These are phyloP conservation scores for Pseudoneurospora amorphoporcata DNA, from an alignment of 495 filamentous ascomycete genomes.

Conservation along the genomic window DNA sequence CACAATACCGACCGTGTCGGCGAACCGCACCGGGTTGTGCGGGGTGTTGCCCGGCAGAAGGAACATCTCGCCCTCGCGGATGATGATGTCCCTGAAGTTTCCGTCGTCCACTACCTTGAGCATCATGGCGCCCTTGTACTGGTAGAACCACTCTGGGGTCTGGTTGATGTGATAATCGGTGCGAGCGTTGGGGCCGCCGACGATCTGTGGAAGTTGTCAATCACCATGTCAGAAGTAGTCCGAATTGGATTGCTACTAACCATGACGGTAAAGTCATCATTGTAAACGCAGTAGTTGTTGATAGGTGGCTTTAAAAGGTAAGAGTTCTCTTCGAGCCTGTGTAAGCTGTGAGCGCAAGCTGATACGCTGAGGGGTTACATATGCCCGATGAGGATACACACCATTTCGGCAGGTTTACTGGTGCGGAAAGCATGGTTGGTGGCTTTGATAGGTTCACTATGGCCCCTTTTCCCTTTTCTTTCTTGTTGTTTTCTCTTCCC, in stretches of 20 bases:
- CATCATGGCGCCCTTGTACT: conserved; percentile 85
- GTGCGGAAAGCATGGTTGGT: conserved; percentile 34
- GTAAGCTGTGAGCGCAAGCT: conserved; percentile 1
- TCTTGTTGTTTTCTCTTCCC: neutral
- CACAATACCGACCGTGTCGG: conserved; percentile 67
- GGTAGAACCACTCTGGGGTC: conserved; percentile 97
- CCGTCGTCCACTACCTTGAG: conserved; percentile 73
- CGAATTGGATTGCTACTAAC: conserved; percentile 22
- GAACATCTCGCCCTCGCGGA: conserved; percentile 91
- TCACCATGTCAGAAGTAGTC: neutral
- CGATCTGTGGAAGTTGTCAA: conserved; percentile 48
- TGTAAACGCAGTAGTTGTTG: conserved; percentile 95
- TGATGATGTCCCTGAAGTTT: conserved; percentile 71
- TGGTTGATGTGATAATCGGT: conserved; percentile 98
- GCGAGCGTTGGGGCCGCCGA: conserved; percentile 90
- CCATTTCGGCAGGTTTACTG: conserved; percentile 82
- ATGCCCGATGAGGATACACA: conserved; percentile 23
- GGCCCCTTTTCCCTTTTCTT: neutral
- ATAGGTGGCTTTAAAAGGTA: conserved; percentile 91
- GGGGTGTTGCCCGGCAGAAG: conserved; percentile 84
- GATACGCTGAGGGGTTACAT: neutral
- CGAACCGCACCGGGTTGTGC: conserved; percentile 62
- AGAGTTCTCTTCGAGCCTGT: conserved; percentile 83
- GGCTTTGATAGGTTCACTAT: conserved; percentile 2
- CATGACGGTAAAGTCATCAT: conserved; percentile 71